These are phyloP conservation scores for Sechiopsis laciniata DNA, from an alignment of 306 rosid genomes.

Conservation along the genomic window DNA sequence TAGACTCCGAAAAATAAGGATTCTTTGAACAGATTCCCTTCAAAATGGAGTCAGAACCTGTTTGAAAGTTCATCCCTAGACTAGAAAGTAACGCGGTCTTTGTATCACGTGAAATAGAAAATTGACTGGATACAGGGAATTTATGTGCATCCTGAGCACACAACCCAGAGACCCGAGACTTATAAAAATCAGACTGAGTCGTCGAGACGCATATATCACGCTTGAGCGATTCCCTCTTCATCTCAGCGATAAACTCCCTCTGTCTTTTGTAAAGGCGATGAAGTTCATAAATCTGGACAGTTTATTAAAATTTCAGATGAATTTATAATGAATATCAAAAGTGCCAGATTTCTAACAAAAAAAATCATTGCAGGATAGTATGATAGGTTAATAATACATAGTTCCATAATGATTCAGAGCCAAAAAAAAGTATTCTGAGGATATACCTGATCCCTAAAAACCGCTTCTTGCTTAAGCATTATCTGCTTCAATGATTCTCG, in stretches of 20 bases:
- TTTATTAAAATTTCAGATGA: too few species aligned
- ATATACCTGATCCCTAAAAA: conserved; percentile 24
- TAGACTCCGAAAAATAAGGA: conserved; percentile 30
- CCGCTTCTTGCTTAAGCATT: conserved; percentile 20
- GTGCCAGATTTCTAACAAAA: too few species aligned
- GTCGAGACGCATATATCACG: conserved; percentile 31
- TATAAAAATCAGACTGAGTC: conserved; percentile 36
- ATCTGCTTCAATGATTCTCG: conserved; percentile 21
- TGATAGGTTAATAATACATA: not conserved
- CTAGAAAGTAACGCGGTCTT: conserved; percentile 29
- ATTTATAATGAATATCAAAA: too few species aligned
- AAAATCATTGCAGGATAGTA: not conserved
- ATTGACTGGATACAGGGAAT: conserved; percentile 29
- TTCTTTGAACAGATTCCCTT: conserved; percentile 19
- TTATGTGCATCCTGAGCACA: conserved; percentile 28
- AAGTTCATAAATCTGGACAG: conserved; percentile 67
- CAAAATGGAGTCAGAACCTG: conserved; percentile 28
- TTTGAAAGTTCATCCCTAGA: conserved; percentile 35
- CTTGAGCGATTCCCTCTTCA: conserved; percentile 37
- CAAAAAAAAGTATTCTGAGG: not conserved
- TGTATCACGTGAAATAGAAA: conserved; percentile 31
- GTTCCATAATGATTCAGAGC: not conserved
- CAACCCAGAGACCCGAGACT: conserved; percentile 31
- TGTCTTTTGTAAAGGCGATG: conserved; percentile 75
- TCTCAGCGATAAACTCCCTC: conserved; percentile 58